Evolutionary conservation across 345 rosid species (phyloP).

Genomic region (Physaria fendleri): DNA sequence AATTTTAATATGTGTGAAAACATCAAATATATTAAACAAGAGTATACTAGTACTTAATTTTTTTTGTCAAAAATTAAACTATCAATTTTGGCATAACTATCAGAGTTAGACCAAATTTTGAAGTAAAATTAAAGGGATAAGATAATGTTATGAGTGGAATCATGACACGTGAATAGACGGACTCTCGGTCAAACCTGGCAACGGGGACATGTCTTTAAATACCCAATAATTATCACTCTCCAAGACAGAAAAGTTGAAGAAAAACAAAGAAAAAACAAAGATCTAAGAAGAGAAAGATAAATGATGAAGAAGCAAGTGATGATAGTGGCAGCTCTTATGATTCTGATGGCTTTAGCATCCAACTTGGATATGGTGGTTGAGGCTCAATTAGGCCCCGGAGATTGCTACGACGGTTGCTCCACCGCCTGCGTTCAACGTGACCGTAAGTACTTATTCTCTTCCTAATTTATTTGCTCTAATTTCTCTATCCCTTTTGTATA

Average conservation of each 20-base stretch:
- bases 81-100: background rate
- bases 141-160: constrained; percentile 1
- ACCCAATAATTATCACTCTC: background rate
- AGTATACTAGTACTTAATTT: no score
- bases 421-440: constrained; percentile 44
- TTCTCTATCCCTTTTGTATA: background rate
- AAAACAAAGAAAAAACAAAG: background rate
- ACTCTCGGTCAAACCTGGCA: constrained; percentile 28
- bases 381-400: constrained; percentile 32
- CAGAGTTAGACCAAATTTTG: background rate
- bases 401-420: constrained; percentile 48
- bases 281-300: background rate
- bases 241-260: background rate
- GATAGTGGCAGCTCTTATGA: constrained; percentile 14
- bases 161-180: constrained; percentile 18
- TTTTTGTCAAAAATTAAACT: no score
- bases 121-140: background rate
- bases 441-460: constrained; percentile 25
- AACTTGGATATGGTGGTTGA: constrained; percentile 22
- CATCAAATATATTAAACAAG: no score
- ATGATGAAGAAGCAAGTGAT: constrained; percentile 28
- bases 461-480: background rate
- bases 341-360: constrained; percentile 22
- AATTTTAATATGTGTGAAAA: no score
- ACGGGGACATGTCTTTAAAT: constrained; percentile 23